phyloP scores from a whole-genome alignment of 768 basidiomycete species.

The Strobilomyces confusus region DNA sequence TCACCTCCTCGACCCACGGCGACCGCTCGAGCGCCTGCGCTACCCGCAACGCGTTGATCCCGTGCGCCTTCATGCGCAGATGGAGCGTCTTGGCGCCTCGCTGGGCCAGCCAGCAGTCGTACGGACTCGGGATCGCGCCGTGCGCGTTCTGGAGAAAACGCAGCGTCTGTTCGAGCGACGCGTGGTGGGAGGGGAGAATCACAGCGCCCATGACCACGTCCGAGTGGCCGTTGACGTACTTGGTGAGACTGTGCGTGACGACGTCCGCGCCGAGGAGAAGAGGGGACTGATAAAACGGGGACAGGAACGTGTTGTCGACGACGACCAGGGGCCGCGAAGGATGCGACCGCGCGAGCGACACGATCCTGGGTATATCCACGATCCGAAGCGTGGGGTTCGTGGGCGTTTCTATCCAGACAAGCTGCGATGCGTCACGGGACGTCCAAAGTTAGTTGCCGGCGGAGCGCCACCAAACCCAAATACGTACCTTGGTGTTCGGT shows the following conservation, averaged over 20 bases:
- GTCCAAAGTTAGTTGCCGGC: not conserved
- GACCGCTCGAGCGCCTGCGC: conserved; percentile 55
- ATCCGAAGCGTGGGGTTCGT: conserved; percentile 93
- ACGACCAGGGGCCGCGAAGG: conserved; percentile 71
- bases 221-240: conserved; percentile 92
- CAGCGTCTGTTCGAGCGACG: conserved; percentile 48
- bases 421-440: conserved; percentile 46
- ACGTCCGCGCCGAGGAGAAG: conserved; percentile 83
- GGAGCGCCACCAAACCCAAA: not conserved
- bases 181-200: conserved; percentile 59
- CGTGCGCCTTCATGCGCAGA: conserved; percentile 84
- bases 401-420: conserved; percentile 93
- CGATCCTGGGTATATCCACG: conserved; percentile 73
- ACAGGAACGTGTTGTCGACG: conserved; percentile 94
- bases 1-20: conserved; percentile 69
- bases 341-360: conserved; percentile 58
- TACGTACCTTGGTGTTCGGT: conserved; percentile 72
- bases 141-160: conserved; percentile 89
- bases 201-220: conserved; percentile 90
- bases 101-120: conserved; percentile 88
- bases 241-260: conserved; percentile 79
- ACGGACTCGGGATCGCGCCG: conserved; percentile 79
- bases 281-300: conserved; percentile 87
- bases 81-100: conserved; percentile 90
- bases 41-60: conserved; percentile 73